Conservation (phyloP, 208 protist genomes). For the Crithidia fasciculata region DNA sequence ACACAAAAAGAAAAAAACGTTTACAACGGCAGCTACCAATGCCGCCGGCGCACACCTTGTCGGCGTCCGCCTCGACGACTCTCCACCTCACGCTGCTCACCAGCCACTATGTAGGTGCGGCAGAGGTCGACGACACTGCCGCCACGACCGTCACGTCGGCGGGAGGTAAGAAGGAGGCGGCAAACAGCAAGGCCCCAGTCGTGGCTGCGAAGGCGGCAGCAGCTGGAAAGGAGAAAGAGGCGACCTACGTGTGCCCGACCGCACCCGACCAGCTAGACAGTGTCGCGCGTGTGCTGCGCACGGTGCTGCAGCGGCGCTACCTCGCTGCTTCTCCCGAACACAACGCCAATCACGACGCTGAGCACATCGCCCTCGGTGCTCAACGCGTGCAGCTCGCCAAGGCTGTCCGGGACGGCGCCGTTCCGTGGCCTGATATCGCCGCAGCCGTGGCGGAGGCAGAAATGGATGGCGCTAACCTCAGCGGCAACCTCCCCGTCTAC, state of each 20-base stretch:
- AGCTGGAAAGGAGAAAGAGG: conserved; percentile 9
- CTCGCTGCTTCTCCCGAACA: background rate
- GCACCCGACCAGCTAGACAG: conserved; percentile 32
- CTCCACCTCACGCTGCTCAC: conserved; percentile 31
- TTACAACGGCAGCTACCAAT: too few relatives aligned
- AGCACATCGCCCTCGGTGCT: background rate
- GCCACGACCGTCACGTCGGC: background rate
- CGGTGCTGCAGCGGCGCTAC: conserved; percentile 2
- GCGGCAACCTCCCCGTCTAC: background rate
- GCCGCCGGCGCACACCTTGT: background rate
- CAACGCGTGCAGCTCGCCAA: conserved; percentile 22
- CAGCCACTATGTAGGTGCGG: conserved; percentile 19
- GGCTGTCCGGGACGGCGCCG: conserved; percentile 24
- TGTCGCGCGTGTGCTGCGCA: conserved; percentile 27
- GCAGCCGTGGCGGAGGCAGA: background rate
- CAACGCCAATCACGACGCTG: background rate
- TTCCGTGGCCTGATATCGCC: conserved; percentile 19
- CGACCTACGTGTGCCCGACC: conserved; percentile 22
- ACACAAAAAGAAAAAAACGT: too few relatives aligned
- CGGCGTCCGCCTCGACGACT: conserved; percentile 12
- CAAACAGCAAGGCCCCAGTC: conserved; percentile 6
- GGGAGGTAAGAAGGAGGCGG: conserved; percentile 1
- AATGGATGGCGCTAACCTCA: background rate
- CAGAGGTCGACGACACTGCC: conserved; percentile 11
- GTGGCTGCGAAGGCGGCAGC: background rate